Base-by-base conservation (phyloP, 257 asterid species). In the Capsicum pubescens region DNA sequence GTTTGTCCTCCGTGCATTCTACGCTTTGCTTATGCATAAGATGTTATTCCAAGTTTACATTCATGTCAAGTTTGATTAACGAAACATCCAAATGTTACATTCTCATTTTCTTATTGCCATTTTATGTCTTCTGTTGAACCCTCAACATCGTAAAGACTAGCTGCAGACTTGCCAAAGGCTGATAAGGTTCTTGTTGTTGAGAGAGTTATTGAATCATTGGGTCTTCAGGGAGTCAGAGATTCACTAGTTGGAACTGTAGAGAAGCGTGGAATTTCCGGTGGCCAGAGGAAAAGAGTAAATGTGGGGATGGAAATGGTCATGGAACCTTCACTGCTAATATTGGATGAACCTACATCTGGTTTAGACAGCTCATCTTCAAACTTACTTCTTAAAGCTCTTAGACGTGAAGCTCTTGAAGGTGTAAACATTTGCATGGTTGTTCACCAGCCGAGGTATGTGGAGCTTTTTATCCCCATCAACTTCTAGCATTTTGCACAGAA, bases 341-440 rank as follows among this genome's bases (percentile, higher is more conserved):
- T 95, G 93, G 99, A 95, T 80, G 99, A 95, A 90, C 99, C 99
- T 67, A 95, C 99, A 52, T 94, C 99, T 68, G 99, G 99, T 81
- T 89, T 95, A 85, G 99, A 95, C 87, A 95, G 99, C 88, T 87
- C 99, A 71, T 95, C 99, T 76, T 95, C 99, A 89, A 90, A 90
- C 85, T 91, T 95, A 90, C 99, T 95, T 85, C 92, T 95, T 86
- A 92, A 84, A 89, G 99, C 99, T 86, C 99, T 95, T 84, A 88
- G 95, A 84, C 97, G 99, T 36, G 99, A 95, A 90, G 95, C 99
- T 89, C 95, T 94, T 85, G 98, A 94, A 92, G 99, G 99, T 58
- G 99, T 95, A 83, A 95, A 92, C 86, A 89, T 95, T 81, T 94
- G 97, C 90, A 95, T 95, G 99, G 99, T 95, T 79, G 93, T 95